Base-by-base conservation (phyloP, 2,329 filamentous ascomycete genomes). In the Fusarium pseudograminearum region DNA sequence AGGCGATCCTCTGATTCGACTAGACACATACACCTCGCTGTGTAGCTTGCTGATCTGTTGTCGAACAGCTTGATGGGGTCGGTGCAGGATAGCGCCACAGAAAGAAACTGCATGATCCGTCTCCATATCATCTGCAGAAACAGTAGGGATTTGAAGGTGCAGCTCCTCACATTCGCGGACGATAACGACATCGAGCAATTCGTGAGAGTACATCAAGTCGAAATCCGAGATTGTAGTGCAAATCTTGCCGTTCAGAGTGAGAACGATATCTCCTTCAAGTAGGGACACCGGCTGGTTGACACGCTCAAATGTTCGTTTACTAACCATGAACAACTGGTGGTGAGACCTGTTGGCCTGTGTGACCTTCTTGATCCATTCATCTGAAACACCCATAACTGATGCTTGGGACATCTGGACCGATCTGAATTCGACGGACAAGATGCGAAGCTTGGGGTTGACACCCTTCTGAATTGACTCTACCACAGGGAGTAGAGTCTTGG, bases 281-380 rank as follows among this genome's bases (percentile, higher is more conserved):
- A 99, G 86, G 18, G 90, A 87, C 2, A 82, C 80, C 3, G 83
- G 78, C 44, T 80, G 80, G 50, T 81, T 78, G 26, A 79, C 81
- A 16, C 87, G 84, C 79, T 90, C 89, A 73, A 90, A 90, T 0
- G 88, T 89, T 47, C 97, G 91, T 82, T 99, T 99, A 74, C 93
- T 91, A 31, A 99, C 93, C 92, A 99, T 98, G 84, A 99, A 99
- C 38, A 99, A 88, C 81, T 99, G 96, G 77, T 99, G 96, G 61
- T 94, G 92, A 52, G 96, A 91, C 40, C 93, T 92, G 79, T 99
- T 98, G 67, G 93, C 93, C 70, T 90, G 85, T 55, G 96, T 91
- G 4, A 98, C 95, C 79, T 93, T 92, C 73, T 93, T 87, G 74
- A 99, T 97, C 96, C 95, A 98, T 67, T 97, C 91, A 74, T 98